Evolutionary conservation across 1,284 basidiomycete genomes (phyloP).

Genomic region (Sphagnurus paluster): DNA sequence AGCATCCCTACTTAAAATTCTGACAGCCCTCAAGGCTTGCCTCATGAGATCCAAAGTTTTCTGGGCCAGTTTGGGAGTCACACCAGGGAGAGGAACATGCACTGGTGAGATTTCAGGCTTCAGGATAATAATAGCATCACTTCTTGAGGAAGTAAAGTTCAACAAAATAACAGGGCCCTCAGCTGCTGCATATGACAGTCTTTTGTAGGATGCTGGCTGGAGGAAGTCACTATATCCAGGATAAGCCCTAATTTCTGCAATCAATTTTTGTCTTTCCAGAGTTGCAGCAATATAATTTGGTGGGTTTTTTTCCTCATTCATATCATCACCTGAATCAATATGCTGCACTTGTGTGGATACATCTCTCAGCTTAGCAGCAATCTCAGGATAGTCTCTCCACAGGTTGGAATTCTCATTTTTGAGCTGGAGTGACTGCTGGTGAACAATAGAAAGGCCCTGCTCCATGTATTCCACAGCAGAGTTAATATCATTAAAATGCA

Average conservation of each 20-base stretch:
- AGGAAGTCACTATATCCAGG: slow-evolving; percentile 19
- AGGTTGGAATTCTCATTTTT: neutral
- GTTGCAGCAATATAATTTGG: neutral
- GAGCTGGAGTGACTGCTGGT: slow-evolving; percentile 5
- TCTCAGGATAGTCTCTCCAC: neutral
- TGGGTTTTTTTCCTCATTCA: neutral
- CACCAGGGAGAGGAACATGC: slow-evolving; percentile 7
- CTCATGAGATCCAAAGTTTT: neutral
- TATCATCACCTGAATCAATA: too few species aligned
- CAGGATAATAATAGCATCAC: slow-evolving; percentile 21
- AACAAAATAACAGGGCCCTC: slow-evolving; percentile 22
- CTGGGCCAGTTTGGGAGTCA: neutral
- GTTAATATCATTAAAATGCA: neutral
- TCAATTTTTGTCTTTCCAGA: slow-evolving; percentile 10
- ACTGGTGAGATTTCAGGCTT: slow-evolving; percentile 2
- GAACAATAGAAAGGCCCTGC: slow-evolving; percentile 6
- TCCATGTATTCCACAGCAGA: slow-evolving; percentile 6
- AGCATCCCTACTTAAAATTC: neutral
- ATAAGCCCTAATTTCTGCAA: slow-evolving; percentile 15
- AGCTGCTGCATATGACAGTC: slow-evolving; percentile 12
- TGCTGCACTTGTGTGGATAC: slow-evolving; percentile 2
- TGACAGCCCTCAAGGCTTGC: too few species aligned
- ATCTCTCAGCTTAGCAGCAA: neutral
- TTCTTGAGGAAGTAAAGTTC: slow-evolving; percentile 4
- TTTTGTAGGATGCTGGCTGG: slow-evolving; percentile 13